Base-by-base conservation (phyloP, 108 stramenopile species). In the Cafeteria roenbergensis region DNA sequence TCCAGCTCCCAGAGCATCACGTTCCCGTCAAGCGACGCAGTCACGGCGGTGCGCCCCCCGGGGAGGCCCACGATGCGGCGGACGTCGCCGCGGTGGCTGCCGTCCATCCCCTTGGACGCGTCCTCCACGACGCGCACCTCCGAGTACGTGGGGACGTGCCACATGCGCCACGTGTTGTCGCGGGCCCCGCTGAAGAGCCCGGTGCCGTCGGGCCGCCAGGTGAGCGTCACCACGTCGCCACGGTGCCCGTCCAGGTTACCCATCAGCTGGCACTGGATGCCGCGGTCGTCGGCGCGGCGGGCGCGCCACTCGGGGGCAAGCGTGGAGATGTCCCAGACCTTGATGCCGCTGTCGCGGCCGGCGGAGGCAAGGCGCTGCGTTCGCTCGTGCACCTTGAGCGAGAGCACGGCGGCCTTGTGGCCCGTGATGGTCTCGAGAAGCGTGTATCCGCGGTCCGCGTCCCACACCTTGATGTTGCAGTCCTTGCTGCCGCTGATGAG, bases 381-480 rank as follows among this genome's bases (percentile, higher is more conserved):
- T 9, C 8, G 4, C 56, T 30, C 31, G 32, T 57, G 4, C 9
- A 57, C 12, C 9, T 4, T 33, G 9, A 57, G 31, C 8, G 31
- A 4, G 8, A 57, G 56, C 29, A 57, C 32, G 4, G 56, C 12
- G 14, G 56, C 51, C 56, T 57, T 57, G 32, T 57, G 56, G 12
- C 56, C 56, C 9, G 14, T 9, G 31, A 57, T 30, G 32, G 56
- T 57, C 32, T 57, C 56, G 9, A 57, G 31, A 4, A 9, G 9
- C 29, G 4, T 30, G 56, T 9, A 57, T 4, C 32, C 56, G 29
- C 14, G 4, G 8, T 57, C 9, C 29, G 14, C 56, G 56, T 57
- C 56, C 56, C 56, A 57, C 56, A 57, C 56, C 32, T 57, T 57
- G 31, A 57, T 32, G 32, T 57, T 57, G 29, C 31, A 9, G 56